Base-by-base conservation (phyloP, 2,329 filamentous ascomycete species). In the Ophiostoma ulmi region DNA sequence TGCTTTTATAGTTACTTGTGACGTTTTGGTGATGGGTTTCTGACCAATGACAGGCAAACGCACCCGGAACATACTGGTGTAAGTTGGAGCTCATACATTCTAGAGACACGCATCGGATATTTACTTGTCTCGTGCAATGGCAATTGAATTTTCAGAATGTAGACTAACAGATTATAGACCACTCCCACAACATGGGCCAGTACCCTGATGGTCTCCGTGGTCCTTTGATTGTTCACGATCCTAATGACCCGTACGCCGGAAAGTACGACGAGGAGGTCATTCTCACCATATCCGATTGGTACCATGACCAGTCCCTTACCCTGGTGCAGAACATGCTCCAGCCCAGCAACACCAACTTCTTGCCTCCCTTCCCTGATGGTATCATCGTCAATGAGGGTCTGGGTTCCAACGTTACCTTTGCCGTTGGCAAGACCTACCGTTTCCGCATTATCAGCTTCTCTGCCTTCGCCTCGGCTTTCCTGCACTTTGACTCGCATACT, bases 171-270 rank as follows among this genome's bases (percentile, higher is more conserved):
- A 26, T 20, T 20, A 35, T 71, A 83, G 80, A 90, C 73, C 89
- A 91, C 78, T 88, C 86, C 0, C 89, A 91, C 77, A 82, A 84
- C 70, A 83, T 84, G 79, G 87, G 84, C 1, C 88, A 90, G 75
- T 91, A 90, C 74, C 87, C 88, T 0, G 88, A 91, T 76, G 88
- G 88, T n/a, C 81, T 90, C 64, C 86, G 88, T 22, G 87, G 86
- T 1, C 80, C 86, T 0, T 75, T 91, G 61, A 86, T 90, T 70
- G 81, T 90, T 14, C 83, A 88, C 68, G 87, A 90, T 74, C 83
- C 83, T 0, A 77, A 83, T 0, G 81, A 85, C 38, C 86, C 86
- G 0, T 88, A 86, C 75, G 75, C 78, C 11, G 80, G 79, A 67
- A 75, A 83, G 38, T 88, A 86, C 71, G 86, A 89, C 64, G 83